Percentiles rank a stretch among this genome's conserved stretches.
These are phyloP conservation scores for Amphicarpaea edgeworthii DNA, from an alignment of 306 rosid species.

Conservation along the genomic window DNA sequence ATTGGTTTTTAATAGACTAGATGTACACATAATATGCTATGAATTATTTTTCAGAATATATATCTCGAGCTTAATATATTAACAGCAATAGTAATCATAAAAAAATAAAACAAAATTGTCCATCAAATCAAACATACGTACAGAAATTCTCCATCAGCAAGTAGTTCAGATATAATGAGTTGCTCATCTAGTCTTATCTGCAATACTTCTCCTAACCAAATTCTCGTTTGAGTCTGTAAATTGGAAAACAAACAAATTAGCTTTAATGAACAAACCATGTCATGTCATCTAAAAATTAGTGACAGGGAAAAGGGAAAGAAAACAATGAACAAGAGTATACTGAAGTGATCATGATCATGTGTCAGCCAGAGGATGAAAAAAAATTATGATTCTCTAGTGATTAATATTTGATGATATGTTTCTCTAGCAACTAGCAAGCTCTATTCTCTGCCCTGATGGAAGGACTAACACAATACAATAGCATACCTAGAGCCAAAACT, in stretches of 20 bases:
- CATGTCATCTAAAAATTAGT: neutral
- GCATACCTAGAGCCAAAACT: neutral
- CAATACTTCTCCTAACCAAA: constrained; percentile 68
- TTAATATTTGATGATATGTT: neutral
- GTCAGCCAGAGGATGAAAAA: neutral
- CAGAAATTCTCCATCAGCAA: constrained; percentile 70
- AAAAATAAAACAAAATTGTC: neutral
- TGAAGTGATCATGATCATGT: no score
- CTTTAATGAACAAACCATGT: neutral
- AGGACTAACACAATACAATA: neutral
- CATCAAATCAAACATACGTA: constrained; percentile 30
- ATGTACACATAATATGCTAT: neutral
- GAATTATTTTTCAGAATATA: neutral
- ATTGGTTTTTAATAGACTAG: neutral
- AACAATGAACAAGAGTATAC: neutral
- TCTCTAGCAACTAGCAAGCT: neutral
- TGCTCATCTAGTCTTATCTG: constrained; percentile 58
- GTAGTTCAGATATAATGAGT: constrained; percentile 52
- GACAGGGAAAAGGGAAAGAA: neutral
- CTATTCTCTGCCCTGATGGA: neutral
- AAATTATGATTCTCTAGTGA: neutral
- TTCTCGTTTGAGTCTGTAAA: constrained; percentile 64
- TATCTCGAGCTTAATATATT: neutral
- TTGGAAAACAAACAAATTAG: constrained; percentile 27
- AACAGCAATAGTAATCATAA: neutral